Percentiles rank a stretch among this genome's conserved stretches.
Conservation (phyloP, 2,329 filamentous ascomycete genomes). For the Drechslerella coelobrocha region DNA sequence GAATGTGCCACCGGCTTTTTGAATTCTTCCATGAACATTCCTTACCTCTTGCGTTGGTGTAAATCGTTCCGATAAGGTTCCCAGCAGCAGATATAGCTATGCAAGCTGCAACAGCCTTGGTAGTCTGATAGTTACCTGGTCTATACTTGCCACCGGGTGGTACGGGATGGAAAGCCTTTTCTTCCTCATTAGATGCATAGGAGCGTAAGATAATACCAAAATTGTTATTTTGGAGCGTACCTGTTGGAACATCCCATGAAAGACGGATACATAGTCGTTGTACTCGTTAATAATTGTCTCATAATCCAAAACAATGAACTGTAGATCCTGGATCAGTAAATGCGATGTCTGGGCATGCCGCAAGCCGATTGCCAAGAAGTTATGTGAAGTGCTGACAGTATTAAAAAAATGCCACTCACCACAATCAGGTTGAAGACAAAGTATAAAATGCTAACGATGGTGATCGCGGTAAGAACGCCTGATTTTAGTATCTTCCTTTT, state of each 20-base stretch:
- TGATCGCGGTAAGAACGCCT: constrained; percentile 12
- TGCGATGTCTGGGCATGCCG: too few species aligned
- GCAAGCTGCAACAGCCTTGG: constrained; percentile 1
- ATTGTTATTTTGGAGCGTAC: not conserved
- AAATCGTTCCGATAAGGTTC: constrained; percentile 9
- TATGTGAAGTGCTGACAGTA: too few species aligned
- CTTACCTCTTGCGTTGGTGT: constrained; percentile 21
- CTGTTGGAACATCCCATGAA: constrained; percentile 13
- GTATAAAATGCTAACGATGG: constrained; percentile 12
- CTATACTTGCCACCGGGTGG: not conserved
- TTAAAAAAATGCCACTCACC: not conserved
- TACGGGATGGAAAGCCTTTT: constrained; percentile 7
- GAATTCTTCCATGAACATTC: not conserved
- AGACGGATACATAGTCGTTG: constrained; percentile 14
- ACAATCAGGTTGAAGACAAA: constrained; percentile 10
- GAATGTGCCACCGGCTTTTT: not conserved
- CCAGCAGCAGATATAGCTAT: constrained; percentile 14
- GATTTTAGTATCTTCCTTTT: constrained; percentile 7
- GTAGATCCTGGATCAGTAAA: not conserved
- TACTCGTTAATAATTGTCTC: not conserved
- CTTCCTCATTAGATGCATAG: too few species aligned
- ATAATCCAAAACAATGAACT: constrained; percentile 6
- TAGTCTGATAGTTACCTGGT: not conserved
- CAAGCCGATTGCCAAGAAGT: not conserved
- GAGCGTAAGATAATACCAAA: too few species aligned